Conservation (phyloP, 1,139 yeast genomes). For the Pichia sp. region DNA sequence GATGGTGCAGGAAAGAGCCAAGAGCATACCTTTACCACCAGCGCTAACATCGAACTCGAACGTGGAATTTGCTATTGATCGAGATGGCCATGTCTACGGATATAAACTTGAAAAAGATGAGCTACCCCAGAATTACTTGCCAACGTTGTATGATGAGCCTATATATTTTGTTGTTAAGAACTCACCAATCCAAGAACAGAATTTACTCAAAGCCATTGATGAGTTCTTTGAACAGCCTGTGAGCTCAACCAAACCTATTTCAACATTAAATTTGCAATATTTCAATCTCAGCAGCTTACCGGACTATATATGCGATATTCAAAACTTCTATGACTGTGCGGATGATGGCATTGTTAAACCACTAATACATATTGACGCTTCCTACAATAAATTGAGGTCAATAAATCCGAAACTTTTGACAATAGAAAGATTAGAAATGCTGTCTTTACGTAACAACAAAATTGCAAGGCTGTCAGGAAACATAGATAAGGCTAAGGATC, state of each 20-base stretch:
- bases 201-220: conserved; percentile 12
- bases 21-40: conserved; percentile 1
- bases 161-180: conserved; percentile 31
- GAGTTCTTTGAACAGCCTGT: conserved; percentile 16
- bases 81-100: conserved; percentile 33
- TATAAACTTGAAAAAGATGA: conserved; percentile 26
- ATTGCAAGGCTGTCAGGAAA: conserved; percentile 50
- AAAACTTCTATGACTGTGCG: conserved; percentile 41
- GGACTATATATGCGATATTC: conserved; percentile 50
- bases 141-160: conserved; percentile 31
- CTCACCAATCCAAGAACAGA: conserved; percentile 11
- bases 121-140: conserved; percentile 27
- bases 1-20: conserved; percentile 4
- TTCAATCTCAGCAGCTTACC: conserved; percentile 46
- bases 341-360: conserved; percentile 36
- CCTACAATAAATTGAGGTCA: conserved; percentile 45
- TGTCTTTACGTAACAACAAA: conserved; percentile 50
- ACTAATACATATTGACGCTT: conserved; percentile 45
- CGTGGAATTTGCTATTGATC: conserved; percentile 31
- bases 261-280: conserved; percentile 40
- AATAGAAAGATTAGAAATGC: conserved; percentile 47
- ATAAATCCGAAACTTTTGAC: conserved; percentile 52
- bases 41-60: background rate
- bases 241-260: conserved; percentile 19
- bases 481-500: conserved; percentile 40